Conservation (phyloP, 495 filamentous ascomycete genomes). For the Arthonia radiata region DNA sequence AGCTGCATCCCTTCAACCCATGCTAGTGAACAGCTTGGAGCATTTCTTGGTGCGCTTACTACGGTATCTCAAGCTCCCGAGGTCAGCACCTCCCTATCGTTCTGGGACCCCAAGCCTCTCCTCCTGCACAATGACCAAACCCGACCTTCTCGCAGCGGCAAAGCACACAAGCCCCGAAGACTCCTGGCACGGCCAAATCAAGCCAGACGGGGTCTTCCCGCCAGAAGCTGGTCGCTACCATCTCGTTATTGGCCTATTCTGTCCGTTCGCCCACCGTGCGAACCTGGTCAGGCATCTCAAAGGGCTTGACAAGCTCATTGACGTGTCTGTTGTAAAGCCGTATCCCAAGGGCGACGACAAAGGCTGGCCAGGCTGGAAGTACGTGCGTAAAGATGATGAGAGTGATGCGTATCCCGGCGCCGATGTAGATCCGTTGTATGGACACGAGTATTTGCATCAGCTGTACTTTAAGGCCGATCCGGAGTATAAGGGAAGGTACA, state of each 20-base stretch:
- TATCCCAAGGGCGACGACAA: slow-evolving; percentile 19
- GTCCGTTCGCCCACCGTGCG: slow-evolving; percentile 25
- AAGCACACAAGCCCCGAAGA: slow-evolving; percentile 11
- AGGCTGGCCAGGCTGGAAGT: slow-evolving; percentile 25
- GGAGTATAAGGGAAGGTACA: slow-evolving; percentile 26
- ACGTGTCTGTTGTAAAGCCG: slow-evolving; percentile 12
- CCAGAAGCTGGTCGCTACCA: slow-evolving; percentile 15
- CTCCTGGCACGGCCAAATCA: slow-evolving; percentile 21
- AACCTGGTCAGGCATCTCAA: slow-evolving; percentile 17
- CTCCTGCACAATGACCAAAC: too few relatives aligned
- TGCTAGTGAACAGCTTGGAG: too few relatives aligned
- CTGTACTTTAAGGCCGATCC: slow-evolving; percentile 26
- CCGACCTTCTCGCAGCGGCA: too few relatives aligned
- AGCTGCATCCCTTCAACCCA: too few relatives aligned
- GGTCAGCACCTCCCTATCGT: too few relatives aligned
- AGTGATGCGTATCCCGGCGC: slow-evolving; percentile 24
- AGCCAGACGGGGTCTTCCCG: slow-evolving; percentile 10
- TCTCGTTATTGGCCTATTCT: slow-evolving; percentile 23
- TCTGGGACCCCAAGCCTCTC: too few relatives aligned
- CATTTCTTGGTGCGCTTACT: too few relatives aligned
- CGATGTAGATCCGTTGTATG: slow-evolving; percentile 25
- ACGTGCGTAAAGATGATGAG: slow-evolving; percentile 21
- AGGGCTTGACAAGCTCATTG: slow-evolving; percentile 12
- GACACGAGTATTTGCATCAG: slow-evolving; percentile 22
- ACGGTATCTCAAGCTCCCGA: too few relatives aligned